phyloP scores from a whole-genome alignment of 2,329 filamentous ascomycete species.

The Neopestalotiopsis rosae region DNA sequence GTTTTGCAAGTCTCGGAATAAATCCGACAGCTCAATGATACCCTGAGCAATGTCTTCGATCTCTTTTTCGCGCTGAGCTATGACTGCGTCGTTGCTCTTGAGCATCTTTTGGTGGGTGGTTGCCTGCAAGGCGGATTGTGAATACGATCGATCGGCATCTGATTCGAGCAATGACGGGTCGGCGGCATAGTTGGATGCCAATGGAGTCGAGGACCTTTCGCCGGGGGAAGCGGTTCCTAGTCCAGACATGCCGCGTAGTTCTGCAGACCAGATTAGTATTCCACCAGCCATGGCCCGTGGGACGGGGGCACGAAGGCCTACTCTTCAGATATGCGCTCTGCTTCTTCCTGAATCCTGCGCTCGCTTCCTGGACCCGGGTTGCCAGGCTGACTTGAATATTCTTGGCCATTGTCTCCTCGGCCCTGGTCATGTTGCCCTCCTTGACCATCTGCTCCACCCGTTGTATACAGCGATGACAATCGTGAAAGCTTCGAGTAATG shows the following conservation, averaged over 20 bases:
- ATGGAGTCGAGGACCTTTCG: constrained; percentile 60
- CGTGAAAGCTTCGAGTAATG: constrained; percentile 87
- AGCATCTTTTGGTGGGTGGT: constrained; percentile 65
- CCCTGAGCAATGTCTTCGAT: constrained; percentile 98
- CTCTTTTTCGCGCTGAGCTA: constrained; percentile 91
- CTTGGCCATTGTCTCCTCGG: constrained; percentile 93
- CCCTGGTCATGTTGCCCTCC: constrained; percentile 78
- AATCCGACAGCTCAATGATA: constrained; percentile 95
- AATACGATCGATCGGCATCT: constrained; percentile 90
- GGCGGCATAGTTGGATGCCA: constrained; percentile 61
- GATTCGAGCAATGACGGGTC: constrained; percentile 92
- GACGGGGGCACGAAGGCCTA: constrained; percentile 45
- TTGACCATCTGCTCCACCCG: constrained; percentile 85
- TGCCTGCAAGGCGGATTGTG: constrained; percentile 85
- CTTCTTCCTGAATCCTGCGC: constrained; percentile 93
- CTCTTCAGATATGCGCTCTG: constrained; percentile 96
- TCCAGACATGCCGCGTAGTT: constrained; percentile 75
- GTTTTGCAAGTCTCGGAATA: constrained; percentile 93
- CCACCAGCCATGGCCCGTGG: neutral
- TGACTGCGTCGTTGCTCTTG: constrained; percentile 80
- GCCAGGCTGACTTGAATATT: constrained; percentile 95
- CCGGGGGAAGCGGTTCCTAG: constrained; percentile 54
- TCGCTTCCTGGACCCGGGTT: constrained; percentile 86
- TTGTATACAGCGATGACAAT: constrained; percentile 88
- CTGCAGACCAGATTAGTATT: constrained; percentile 46